Percentiles rank a stretch among this genome's conserved stretches.
phyloP scores from a whole-genome alignment of 495 filamentous ascomycete species.

The Choiromyces venosus region DNA sequence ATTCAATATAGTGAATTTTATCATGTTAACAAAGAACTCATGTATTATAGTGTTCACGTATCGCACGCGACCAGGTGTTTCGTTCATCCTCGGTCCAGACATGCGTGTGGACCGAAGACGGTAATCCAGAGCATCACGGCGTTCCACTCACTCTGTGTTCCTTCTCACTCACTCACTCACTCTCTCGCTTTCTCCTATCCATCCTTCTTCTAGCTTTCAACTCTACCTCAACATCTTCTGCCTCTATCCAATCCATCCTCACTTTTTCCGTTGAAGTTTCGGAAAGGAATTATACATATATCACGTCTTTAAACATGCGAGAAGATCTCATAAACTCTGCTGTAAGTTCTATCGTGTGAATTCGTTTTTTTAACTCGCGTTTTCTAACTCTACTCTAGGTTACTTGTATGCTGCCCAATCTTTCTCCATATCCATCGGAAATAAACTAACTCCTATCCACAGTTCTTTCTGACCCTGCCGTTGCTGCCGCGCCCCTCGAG shows the following conservation, averaged over 20 bases:
- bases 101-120: constrained; percentile 7
- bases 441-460: constrained; percentile 26
- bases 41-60: constrained; percentile 13
- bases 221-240: not conserved
- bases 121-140: constrained; percentile 16
- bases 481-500: constrained; percentile 83
- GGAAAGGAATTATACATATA: not conserved
- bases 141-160: constrained; percentile 6
- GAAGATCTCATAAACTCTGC: constrained; percentile 82
- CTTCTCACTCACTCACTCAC: no score
- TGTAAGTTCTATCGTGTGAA: constrained; percentile 48
- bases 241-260: not conserved
- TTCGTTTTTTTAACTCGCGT: not conserved
- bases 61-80: constrained; percentile 38
- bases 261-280: not conserved
- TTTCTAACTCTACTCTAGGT: constrained; percentile 47
- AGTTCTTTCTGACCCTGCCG: constrained; percentile 92
- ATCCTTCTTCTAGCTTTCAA: constrained; percentile 1
- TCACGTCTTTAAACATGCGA: constrained; percentile 51
- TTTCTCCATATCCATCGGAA: constrained; percentile 9
- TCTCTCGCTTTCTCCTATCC: not conserved
- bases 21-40: not conserved
- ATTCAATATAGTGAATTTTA: not conserved
- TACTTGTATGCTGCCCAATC: constrained; percentile 44
- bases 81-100: constrained; percentile 23